phyloP scores from a whole-genome alignment of 1,139 yeast species.

The Pichia sp. region DNA sequence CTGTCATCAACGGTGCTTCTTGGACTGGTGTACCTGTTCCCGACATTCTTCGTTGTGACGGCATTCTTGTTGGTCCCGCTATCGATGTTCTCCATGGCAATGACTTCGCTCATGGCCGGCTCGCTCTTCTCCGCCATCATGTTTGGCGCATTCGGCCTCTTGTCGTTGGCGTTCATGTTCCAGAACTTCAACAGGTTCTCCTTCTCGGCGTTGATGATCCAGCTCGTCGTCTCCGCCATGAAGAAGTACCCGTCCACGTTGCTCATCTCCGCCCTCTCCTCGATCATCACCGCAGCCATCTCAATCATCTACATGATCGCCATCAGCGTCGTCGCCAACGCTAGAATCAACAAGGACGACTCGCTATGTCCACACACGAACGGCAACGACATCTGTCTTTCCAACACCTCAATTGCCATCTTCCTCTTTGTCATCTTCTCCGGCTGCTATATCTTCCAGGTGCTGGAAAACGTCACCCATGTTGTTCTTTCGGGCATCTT shows the following conservation, averaged over 20 bases:
- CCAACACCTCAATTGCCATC: constrained; percentile 63
- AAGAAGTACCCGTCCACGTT: constrained; percentile 68
- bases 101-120: constrained; percentile 23
- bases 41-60: constrained; percentile 26
- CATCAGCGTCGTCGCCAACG: constrained; percentile 69
- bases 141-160: constrained; percentile 19
- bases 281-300: constrained; percentile 60
- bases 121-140: constrained; percentile 17
- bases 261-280: constrained; percentile 60
- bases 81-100: constrained; percentile 23
- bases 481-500: constrained; percentile 79
- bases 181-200: constrained; percentile 25
- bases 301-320: constrained; percentile 64
- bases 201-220: constrained; percentile 69
- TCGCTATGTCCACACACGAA: constrained; percentile 43
- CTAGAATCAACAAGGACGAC: constrained; percentile 42
- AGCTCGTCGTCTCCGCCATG: constrained; percentile 75
- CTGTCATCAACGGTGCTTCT: constrained; percentile 21
- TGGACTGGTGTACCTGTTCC: constrained; percentile 24
- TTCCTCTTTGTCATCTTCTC: constrained; percentile 76
- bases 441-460: constrained; percentile 85
- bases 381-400: constrained; percentile 45
- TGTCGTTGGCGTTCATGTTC: constrained; percentile 23
- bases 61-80: constrained; percentile 28
- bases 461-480: constrained; percentile 74